Percentiles rank a stretch among this genome's conserved stretches.
Conservation (phyloP, 78 protist species). For the Pigoraptor vietnamica region DNA sequence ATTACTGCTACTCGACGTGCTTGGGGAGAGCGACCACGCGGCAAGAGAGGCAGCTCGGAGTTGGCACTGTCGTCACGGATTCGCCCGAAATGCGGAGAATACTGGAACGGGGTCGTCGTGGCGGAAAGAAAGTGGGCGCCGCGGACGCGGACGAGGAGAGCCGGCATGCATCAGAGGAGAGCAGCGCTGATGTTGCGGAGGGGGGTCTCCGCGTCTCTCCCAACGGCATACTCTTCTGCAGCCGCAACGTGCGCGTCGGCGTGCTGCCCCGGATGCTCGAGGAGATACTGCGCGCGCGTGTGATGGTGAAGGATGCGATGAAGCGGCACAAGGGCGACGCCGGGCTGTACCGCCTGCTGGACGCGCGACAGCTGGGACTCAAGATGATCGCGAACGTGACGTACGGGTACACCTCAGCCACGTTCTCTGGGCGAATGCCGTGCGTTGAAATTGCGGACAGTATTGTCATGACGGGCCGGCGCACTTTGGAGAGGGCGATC, state of each 20-base stretch:
- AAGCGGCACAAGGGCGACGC: conserved; percentile 9
- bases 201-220: conserved; percentile 51
- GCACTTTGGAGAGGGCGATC: conserved; percentile 82
- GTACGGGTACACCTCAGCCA: conserved; percentile 95
- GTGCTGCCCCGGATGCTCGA: conserved; percentile 82
- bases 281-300: conserved; percentile 91
- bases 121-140: neutral
- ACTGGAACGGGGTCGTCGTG: neutral
- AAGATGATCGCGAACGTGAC: conserved; percentile 97
- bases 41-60: neutral
- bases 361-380: conserved; percentile 89
- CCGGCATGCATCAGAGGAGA: too few relatives aligned
- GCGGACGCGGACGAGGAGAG: neutral
- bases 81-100: neutral
- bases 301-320: conserved; percentile 83
- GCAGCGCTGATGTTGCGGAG: too few relatives aligned
- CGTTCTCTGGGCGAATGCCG: conserved; percentile 96
- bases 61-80: neutral
- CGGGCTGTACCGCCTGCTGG: conserved; percentile 33
- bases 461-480: conserved; percentile 86
- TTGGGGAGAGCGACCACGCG: conserved; percentile 40
- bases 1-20: conserved; percentile 85
- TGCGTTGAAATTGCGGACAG: conserved; percentile 93
- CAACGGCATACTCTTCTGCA: conserved; percentile 59
- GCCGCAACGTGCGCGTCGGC: conserved; percentile 62